These are phyloP conservation scores for Penicillium samsonianum DNA, from an alignment of 495 filamentous ascomycete genomes.

Conservation along the genomic window DNA sequence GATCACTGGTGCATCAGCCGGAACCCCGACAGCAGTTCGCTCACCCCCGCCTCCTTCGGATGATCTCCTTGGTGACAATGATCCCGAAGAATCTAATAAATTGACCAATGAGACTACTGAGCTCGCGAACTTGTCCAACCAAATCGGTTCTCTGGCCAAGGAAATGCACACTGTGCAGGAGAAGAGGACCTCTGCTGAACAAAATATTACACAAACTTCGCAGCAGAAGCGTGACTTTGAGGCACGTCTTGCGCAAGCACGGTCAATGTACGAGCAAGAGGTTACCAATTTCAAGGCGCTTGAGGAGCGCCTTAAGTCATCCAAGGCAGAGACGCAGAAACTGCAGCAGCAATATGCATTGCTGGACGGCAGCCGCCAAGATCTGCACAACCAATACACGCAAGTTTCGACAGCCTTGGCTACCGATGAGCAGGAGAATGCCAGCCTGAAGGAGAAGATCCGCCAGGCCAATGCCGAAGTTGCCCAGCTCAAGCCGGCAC, in stretches of 20 bases:
- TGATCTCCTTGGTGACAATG: conserved; percentile 91
- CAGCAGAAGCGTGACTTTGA: conserved; percentile 93
- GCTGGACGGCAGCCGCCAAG: conserved; percentile 78
- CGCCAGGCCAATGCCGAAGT: conserved; percentile 78
- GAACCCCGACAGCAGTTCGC: conserved; percentile 42
- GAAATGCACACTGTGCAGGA: conserved; percentile 91
- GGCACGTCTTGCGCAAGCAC: conserved; percentile 76
- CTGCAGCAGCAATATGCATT: conserved; percentile 77
- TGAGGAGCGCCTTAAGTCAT: conserved; percentile 75
- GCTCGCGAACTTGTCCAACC: conserved; percentile 94
- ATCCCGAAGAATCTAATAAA: conserved; percentile 85
- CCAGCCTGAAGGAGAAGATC: conserved; percentile 82
- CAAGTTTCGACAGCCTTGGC: conserved; percentile 73
- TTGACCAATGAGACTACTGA: conserved; percentile 86
- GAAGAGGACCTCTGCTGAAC: conserved; percentile 74
- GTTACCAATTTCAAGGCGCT: conserved; percentile 79
- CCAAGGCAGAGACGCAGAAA: conserved; percentile 79
- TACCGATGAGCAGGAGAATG: conserved; percentile 86
- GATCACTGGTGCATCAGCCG: conserved; percentile 68
- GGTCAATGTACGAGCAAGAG: conserved; percentile 89
- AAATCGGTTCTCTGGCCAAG: conserved; percentile 83
- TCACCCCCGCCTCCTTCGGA: conserved; percentile 63
- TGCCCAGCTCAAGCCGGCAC: conserved; percentile 75
- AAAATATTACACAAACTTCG: conserved; percentile 72
- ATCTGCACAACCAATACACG: conserved; percentile 80